phyloP scores from a whole-genome alignment of 768 basidiomycete genomes.

The Plicaturopsis crispa region DNA sequence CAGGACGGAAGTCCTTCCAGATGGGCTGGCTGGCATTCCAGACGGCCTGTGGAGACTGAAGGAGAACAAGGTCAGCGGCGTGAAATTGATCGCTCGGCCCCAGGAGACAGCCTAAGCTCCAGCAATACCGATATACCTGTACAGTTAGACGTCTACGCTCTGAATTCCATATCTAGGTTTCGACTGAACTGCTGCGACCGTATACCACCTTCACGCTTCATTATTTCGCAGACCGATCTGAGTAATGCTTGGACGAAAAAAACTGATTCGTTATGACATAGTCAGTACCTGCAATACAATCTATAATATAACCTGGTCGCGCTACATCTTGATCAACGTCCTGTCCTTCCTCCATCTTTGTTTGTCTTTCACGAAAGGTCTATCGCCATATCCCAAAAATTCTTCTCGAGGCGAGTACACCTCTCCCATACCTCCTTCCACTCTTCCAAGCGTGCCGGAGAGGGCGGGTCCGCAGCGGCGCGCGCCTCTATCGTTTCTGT shows the following conservation, averaged over 20 bases:
- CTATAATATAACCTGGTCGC: too few relatives aligned
- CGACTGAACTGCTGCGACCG: too few relatives aligned
- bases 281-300: too few relatives aligned
- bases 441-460: conserved; percentile 46
- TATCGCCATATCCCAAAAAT: conserved; percentile 80
- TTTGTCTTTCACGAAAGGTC: conserved; percentile 16
- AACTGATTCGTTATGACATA: too few relatives aligned
- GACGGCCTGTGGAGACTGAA: conserved; percentile 28
- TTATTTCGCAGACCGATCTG: too few relatives aligned
- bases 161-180: too few relatives aligned
- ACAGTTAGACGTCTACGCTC: too few relatives aligned
- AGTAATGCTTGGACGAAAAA: too few relatives aligned
- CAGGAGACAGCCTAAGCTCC: conserved; percentile 25
- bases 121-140: too few relatives aligned
- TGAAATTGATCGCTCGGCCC: conserved; percentile 35
- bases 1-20: conserved; percentile 30
- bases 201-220: too few relatives aligned
- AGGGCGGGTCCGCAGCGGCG: conserved; percentile 58
- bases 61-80: conserved; percentile 30
- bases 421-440: conserved; percentile 70
- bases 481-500: conserved; percentile 69
- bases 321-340: too few relatives aligned
- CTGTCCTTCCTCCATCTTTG: too few relatives aligned
- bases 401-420: conserved; percentile 71
- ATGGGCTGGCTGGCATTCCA: conserved; percentile 29